Conservation (phyloP, 202 grass and related monocot species). For the Hordeum pubiflorum region DNA sequence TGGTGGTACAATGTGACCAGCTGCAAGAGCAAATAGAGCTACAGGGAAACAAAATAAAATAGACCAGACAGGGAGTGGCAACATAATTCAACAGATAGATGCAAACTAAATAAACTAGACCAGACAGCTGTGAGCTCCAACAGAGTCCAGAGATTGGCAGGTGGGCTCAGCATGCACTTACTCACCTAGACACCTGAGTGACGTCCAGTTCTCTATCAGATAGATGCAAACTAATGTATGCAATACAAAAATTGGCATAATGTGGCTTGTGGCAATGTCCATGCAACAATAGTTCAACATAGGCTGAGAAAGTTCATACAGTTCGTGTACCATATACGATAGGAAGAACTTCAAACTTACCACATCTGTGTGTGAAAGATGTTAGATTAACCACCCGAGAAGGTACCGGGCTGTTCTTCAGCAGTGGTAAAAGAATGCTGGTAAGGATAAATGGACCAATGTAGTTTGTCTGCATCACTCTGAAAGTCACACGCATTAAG, state of each 20-base stretch:
- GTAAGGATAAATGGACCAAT: constrained; percentile 77
- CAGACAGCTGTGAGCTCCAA: not conserved
- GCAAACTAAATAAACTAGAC: not conserved
- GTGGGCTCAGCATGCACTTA: not conserved
- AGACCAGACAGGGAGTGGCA: not conserved
- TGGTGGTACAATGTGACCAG: not conserved
- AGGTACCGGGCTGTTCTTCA: constrained; percentile 59
- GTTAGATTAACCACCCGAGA: constrained; percentile 81
- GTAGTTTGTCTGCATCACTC: constrained; percentile 87
- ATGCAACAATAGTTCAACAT: not conserved
- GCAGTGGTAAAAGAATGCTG: constrained; percentile 65
- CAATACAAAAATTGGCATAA: not conserved
- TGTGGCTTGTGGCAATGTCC: not conserved
- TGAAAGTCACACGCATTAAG: constrained; percentile 38
- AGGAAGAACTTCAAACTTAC: constrained; percentile 28
- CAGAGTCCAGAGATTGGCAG: not conserved
- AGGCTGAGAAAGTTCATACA: not conserved
- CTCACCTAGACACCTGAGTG: not conserved
- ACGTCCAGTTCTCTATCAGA: not conserved
- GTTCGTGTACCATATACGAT: not conserved
- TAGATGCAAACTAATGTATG: not conserved
- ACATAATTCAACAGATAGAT: not conserved
- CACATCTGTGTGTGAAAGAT: constrained; percentile 92
- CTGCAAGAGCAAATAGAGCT: not conserved
- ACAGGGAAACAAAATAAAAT: not conserved